Evolutionary conservation across 441 rosid species (phyloP).

Genomic region (Dalechampia spathulata): DNA sequence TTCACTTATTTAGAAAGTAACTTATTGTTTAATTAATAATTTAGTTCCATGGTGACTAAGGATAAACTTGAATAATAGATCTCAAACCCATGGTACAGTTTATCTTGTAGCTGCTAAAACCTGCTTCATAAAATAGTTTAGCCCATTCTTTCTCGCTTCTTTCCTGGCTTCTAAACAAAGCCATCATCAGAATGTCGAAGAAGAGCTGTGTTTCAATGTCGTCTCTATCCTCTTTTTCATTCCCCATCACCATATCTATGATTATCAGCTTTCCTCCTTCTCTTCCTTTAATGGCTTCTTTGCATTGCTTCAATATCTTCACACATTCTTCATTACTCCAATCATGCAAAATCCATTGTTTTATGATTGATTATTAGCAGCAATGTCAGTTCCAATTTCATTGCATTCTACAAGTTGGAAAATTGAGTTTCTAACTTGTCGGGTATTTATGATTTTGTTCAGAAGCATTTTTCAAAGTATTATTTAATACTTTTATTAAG

Average conservation of each 20-base stretch:
- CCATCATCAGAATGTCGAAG: conserved; percentile 22
- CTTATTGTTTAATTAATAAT: too few relatives aligned
- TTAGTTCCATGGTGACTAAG: too few relatives aligned
- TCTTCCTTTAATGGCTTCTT: background rate
- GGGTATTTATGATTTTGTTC: too few relatives aligned
- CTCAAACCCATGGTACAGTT: conserved; percentile 9
- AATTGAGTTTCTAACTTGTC: too few relatives aligned
- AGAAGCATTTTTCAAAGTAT: too few relatives aligned
- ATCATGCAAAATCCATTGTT: conserved; percentile 6
- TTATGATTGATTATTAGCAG: too few relatives aligned
- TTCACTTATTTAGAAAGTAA: too few relatives aligned
- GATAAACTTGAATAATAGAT: conserved; percentile 1
- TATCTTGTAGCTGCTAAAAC: conserved; percentile 27
- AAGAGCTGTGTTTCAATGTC: conserved; percentile 15
- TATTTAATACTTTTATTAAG: too few relatives aligned
- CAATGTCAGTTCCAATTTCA: too few relatives aligned
- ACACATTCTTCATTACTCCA: conserved; percentile 7
- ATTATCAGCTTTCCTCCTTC: conserved; percentile 1
- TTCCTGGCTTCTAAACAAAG: conserved; percentile 2
- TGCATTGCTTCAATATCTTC: conserved; percentile 11
- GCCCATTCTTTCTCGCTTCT: conserved; percentile 29
- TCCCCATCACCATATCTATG: conserved; percentile 18
- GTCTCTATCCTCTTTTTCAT: background rate
- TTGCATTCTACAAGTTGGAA: too few relatives aligned
- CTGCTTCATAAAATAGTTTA: conserved; percentile 20